Conservation (phyloP, 345 rosid species). For the Sisymbrium altissimum region DNA sequence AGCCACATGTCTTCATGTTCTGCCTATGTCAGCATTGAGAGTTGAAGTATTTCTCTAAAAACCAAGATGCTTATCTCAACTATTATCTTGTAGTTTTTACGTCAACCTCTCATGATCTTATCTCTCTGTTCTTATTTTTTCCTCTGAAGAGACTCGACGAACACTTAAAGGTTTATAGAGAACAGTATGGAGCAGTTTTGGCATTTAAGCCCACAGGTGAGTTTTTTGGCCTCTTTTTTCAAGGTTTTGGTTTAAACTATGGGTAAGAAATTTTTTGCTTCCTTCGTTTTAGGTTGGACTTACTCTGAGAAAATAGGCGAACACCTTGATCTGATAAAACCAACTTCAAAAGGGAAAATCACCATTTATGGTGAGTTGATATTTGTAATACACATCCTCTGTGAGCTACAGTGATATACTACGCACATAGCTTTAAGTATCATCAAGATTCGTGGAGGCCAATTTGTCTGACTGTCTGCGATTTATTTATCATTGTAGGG, state of each 20-base stretch:
- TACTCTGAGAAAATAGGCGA: constrained; percentile 57
- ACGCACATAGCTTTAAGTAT: background rate
- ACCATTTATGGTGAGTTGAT: constrained; percentile 66
- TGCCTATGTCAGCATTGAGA: constrained; percentile 62
- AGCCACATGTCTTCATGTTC: constrained; percentile 65
- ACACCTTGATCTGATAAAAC: constrained; percentile 61
- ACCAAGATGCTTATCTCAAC: constrained; percentile 1
- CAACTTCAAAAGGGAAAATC: constrained; percentile 53
- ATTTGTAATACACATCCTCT: background rate
- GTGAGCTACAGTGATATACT: background rate
- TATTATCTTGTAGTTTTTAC: background rate
- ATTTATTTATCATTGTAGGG: constrained; percentile 39
- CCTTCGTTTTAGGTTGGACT: constrained; percentile 60
- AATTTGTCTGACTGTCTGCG: background rate
- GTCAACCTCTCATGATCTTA: background rate
- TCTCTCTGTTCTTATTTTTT: background rate
- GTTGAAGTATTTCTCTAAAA: constrained; percentile 45
- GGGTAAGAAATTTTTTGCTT: background rate
- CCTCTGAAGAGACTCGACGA: constrained; percentile 44
- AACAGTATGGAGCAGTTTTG: constrained; percentile 52
- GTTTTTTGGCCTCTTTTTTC: background rate
- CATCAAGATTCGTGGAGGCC: background rate
- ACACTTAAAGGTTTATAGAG: constrained; percentile 46
- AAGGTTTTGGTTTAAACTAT: background rate
- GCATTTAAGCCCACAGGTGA: constrained; percentile 84